These are phyloP conservation scores for Tulasnella sp. DNA, from an alignment of 768 basidiomycete genomes.

Conservation along the genomic window DNA sequence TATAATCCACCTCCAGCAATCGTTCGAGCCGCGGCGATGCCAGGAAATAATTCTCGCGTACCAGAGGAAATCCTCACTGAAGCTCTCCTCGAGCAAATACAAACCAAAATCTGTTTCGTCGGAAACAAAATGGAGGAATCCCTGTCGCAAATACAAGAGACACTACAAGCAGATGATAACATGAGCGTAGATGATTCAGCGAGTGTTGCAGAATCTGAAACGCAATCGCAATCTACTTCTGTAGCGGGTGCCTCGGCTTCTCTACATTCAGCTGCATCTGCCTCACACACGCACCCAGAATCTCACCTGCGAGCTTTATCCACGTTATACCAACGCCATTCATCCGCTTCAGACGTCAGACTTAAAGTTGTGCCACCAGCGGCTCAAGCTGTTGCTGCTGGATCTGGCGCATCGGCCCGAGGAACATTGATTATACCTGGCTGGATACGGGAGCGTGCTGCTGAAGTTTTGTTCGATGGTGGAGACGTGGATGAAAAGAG, in stretches of 20 bases:
- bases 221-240: conserved; percentile 9
- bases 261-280: not conserved
- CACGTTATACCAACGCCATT: conserved; percentile 58
- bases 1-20: conserved; percentile 76
- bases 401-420: conserved; percentile 39
- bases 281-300: conserved; percentile 27
- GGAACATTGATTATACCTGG: conserved; percentile 81
- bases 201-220: not conserved
- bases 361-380: conserved; percentile 56
- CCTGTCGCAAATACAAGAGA: conserved; percentile 23
- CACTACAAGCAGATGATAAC: conserved; percentile 14
- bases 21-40: conserved; percentile 46
- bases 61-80: conserved; percentile 73
- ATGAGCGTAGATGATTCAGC: conserved; percentile 18
- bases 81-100: conserved; percentile 73
- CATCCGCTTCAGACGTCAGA: conserved; percentile 60
- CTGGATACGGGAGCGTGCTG: conserved; percentile 85
- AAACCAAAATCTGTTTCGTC: conserved; percentile 83
- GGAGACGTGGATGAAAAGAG: conserved; percentile 82
- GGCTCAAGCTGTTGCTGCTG: conserved; percentile 34
- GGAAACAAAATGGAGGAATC: conserved; percentile 47
- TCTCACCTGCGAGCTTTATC: conserved; percentile 50
- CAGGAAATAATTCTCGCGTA: conserved; percentile 41
- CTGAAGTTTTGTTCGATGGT: conserved; percentile 82
- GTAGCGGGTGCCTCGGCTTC: conserved; percentile 1